Evolutionary conservation across 2,329 filamentous ascomycete genomes (phyloP).

Genomic region (Daldinia sp.): DNA sequence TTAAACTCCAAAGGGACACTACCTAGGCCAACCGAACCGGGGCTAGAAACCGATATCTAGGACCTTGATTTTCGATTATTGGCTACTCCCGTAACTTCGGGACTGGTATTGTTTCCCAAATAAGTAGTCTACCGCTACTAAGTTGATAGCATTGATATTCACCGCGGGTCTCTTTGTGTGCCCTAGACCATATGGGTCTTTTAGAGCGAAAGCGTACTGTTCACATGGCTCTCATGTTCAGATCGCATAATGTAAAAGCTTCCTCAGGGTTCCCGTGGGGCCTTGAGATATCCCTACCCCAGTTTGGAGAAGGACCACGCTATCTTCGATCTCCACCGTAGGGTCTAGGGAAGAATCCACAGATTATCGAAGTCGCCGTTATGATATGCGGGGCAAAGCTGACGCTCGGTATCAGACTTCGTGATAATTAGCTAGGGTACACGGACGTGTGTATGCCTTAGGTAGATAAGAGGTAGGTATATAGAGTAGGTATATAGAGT

Average conservation of each 20-base stretch:
- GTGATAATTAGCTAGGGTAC: constrained; percentile 13
- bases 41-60: neutral
- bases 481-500: too few species aligned
- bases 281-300: constrained; percentile 30
- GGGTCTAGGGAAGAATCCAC: constrained; percentile 13
- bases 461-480: too few species aligned
- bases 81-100: constrained; percentile 6
- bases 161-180: neutral
- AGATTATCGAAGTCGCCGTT: constrained; percentile 24
- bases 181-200: neutral
- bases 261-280: constrained; percentile 14
- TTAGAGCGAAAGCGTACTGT: neutral
- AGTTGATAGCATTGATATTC: neutral
- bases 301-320: constrained; percentile 15
- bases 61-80: too few species aligned
- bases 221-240: constrained; percentile 7
- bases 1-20: neutral
- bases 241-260: constrained; percentile 22
- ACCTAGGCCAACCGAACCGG: constrained; percentile 10
- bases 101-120: constrained; percentile 28
- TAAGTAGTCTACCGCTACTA: constrained; percentile 9
- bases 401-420: constrained; percentile 14
- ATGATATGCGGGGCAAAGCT: constrained; percentile 20
- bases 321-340: constrained; percentile 15
- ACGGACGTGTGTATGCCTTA: too few species aligned